These are phyloP conservation scores for Penicillium sp. DNA, from an alignment of 2,329 filamentous ascomycete genomes.

Conservation along the genomic window DNA sequence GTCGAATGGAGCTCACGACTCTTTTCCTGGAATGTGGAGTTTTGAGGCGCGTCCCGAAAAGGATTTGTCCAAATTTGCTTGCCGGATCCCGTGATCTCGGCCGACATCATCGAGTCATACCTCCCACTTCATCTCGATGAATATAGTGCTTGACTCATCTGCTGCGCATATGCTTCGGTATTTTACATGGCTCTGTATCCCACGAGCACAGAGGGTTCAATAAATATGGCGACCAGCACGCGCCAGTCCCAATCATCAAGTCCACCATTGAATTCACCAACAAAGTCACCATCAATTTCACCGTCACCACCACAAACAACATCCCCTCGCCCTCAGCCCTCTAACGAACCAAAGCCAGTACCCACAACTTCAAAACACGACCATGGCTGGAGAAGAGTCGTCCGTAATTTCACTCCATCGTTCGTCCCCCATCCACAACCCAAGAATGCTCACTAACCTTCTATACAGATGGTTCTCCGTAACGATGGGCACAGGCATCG, in stretches of 20 bases:
- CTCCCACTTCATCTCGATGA: background rate
- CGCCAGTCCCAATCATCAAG: background rate
- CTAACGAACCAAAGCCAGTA: background rate
- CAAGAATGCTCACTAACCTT: background rate
- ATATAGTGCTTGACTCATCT: background rate
- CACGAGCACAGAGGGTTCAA: background rate
- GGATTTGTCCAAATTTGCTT: background rate
- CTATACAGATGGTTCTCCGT: constrained; percentile 41
- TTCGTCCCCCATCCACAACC: constrained; percentile 18
- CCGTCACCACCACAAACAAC: background rate
- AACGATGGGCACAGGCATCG: constrained; percentile 45
- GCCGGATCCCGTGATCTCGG: constrained; percentile 1
- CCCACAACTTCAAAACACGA: constrained; percentile 33
- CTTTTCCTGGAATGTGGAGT: background rate
- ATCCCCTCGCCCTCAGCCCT: background rate
- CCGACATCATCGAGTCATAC: background rate
- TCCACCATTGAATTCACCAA: background rate
- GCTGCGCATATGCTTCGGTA: no score
- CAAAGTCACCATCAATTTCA: background rate
- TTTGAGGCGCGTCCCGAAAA: background rate
- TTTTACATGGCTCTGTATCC: no score
- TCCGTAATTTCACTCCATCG: constrained; percentile 47
- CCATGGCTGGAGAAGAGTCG: constrained; percentile 36
- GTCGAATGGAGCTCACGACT: background rate
- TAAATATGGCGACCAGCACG: background rate